Conservation (phyloP, 495 filamentous ascomycete genomes). For the Penicillium argentinense region DNA sequence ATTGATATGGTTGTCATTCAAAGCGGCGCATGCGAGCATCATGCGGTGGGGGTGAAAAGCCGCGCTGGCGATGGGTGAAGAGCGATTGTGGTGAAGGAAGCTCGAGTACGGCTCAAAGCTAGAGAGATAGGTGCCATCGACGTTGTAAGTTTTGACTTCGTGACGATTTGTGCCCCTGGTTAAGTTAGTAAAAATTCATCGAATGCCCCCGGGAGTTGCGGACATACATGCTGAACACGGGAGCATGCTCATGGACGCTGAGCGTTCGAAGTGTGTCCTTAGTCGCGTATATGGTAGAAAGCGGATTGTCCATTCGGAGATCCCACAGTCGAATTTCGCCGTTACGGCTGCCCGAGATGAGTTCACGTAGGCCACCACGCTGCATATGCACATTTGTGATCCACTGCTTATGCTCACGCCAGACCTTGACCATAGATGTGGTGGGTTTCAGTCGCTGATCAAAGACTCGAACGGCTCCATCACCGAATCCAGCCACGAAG, state of each 20-base stretch:
- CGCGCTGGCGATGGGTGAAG: slow-evolving; percentile 78
- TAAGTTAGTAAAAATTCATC: slow-evolving; percentile 10
- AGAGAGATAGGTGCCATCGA: slow-evolving; percentile 73
- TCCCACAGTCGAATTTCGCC: slow-evolving; percentile 97
- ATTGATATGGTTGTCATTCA: slow-evolving; percentile 50
- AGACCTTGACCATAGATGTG: slow-evolving; percentile 87
- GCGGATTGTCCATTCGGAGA: slow-evolving; percentile 74
- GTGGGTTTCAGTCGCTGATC: slow-evolving; percentile 81
- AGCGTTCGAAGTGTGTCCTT: slow-evolving; percentile 77
- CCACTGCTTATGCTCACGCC: slow-evolving; percentile 95
- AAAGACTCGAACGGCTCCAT: slow-evolving; percentile 93
- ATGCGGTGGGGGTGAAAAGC: slow-evolving; percentile 96
- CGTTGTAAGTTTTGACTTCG: slow-evolving; percentile 88
- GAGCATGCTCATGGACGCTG: slow-evolving; percentile 93
- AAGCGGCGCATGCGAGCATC: slow-evolving; percentile 77
- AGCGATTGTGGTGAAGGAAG: slow-evolving; percentile 77
- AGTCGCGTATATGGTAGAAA: slow-evolving; percentile 73
- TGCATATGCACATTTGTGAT: slow-evolving; percentile 96
- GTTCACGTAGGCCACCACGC: slow-evolving; percentile 85
- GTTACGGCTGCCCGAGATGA: slow-evolving; percentile 82
- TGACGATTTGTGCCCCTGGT: slow-evolving; percentile 84
- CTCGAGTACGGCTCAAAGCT: slow-evolving; percentile 83
- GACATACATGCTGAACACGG: slow-evolving; percentile 92
- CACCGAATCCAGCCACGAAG: slow-evolving; percentile 94
- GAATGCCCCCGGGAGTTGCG: neutral